A percentile compares a stretch with the other conserved stretches of the same genome.
Evolutionary conservation across 192 early-diverging fungal genomes (phyloP).

Genomic region (Linnemannia hyalina): DNA sequence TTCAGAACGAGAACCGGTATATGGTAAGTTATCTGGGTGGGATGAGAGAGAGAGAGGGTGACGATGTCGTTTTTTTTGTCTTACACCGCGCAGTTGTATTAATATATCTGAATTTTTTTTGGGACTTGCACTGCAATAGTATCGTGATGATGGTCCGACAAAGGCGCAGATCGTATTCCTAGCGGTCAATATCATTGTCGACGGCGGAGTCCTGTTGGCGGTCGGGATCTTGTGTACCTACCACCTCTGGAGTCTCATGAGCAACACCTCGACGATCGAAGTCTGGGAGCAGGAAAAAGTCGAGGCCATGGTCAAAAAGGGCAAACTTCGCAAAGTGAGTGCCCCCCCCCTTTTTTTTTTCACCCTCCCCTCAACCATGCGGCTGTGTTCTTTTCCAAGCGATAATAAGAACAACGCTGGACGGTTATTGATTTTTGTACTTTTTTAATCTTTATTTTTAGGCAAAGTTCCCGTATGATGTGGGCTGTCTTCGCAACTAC

Average conservation of each 20-base stretch:
- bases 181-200: slow-evolving; percentile 80
- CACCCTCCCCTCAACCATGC: too few relatives aligned
- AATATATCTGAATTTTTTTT: neutral
- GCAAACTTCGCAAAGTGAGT: slow-evolving; percentile 69
- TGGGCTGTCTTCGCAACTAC: slow-evolving; percentile 82
- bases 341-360: neutral
- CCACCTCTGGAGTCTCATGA: slow-evolving; percentile 78
- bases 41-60: neutral
- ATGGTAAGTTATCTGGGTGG: slow-evolving; percentile 18
- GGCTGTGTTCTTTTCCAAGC: neutral
- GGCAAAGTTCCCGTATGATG: slow-evolving; percentile 84
- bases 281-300: slow-evolving; percentile 81
- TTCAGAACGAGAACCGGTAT: slow-evolving; percentile 43
- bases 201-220: slow-evolving; percentile 74
- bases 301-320: slow-evolving; percentile 69
- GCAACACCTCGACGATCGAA: slow-evolving; percentile 90
- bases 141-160: slow-evolving; percentile 59
- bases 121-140: neutral
- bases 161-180: slow-evolving; percentile 78
- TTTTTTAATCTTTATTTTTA: slow-evolving; percentile 6
- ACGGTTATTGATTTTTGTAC: neutral
- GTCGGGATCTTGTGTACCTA: slow-evolving; percentile 78
- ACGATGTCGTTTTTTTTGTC: neutral
- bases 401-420: neutral
- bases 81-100: neutral